Conservation (phyloP, 2,329 filamentous ascomycete genomes). For the Verticillium nonalfalfae region DNA sequence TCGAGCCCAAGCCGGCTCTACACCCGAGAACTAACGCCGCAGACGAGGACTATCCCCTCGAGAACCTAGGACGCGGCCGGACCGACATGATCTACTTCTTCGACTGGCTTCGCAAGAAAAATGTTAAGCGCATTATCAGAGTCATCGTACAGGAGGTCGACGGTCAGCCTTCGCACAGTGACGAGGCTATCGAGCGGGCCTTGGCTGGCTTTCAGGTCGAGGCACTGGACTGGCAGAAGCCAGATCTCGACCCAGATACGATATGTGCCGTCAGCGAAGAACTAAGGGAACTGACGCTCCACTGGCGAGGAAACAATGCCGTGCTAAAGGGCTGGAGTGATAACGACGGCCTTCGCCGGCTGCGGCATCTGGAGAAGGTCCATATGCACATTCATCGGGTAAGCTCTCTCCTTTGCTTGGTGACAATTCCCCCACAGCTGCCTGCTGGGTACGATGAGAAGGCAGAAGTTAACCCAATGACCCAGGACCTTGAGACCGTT, state of each 20-base stretch:
- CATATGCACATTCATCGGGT: conserved; percentile 16
- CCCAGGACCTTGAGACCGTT: conserved; percentile 8
- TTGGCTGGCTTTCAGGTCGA: conserved; percentile 18
- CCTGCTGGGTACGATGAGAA: background rate
- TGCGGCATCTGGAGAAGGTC: conserved; percentile 16
- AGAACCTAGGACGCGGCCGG: conserved; percentile 7
- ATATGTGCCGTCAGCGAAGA: conserved; percentile 9
- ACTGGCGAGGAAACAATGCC: conserved; percentile 25
- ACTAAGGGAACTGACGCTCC: conserved; percentile 17
- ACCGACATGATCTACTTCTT: conserved; percentile 19
- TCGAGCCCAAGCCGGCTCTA: conserved; percentile 4
- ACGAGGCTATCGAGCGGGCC: conserved; percentile 19
- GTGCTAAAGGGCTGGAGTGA: conserved; percentile 22
- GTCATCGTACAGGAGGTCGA: background rate
- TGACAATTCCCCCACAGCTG: background rate
- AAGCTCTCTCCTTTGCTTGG: background rate
- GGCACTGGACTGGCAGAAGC: conserved; percentile 21
- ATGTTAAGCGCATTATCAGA: conserved; percentile 18
- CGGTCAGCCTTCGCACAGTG: conserved; percentile 16
- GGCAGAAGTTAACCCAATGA: background rate
- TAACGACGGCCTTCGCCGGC: conserved; percentile 13
- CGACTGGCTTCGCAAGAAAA: conserved; percentile 17
- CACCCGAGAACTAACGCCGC: conserved; percentile 5
- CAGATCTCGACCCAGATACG: conserved; percentile 18
- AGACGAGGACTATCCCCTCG: background rate